Base-by-base conservation (phyloP, 2,329 filamentous ascomycete genomes). In the Diplodia scrobiculata region DNA sequence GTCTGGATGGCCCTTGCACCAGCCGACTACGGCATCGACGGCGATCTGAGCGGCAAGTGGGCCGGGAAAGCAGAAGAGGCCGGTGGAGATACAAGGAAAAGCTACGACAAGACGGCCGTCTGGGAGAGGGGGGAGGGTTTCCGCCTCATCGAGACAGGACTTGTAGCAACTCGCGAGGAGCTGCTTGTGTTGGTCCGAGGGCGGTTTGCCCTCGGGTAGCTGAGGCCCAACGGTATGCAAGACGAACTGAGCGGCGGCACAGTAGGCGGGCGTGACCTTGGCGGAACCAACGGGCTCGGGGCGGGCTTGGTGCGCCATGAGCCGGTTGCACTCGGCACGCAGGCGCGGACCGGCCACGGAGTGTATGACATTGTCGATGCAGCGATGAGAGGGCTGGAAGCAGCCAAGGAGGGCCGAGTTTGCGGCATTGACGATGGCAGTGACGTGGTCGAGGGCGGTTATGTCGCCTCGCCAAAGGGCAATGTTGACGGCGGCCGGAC, bases 341-440 rank as follows among this genome's bases (percentile, higher is more conserved):
- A 78, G 65, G 13, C 72, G 68, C 2, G 76, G 76, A 0, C 74
- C 75, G 0, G 76, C 74, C 21, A 67, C 68, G 0, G 72, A 69
- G 65, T 78, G 75, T 50, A 78, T 78, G 0, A 73, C 71, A 58
- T 77, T 77, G 67, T 78, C 76, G 59, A 78, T 78, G 60, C 76
- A 78, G 19, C 68, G 70, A 55, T 77, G 76, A 1, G 63, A 68
- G 0, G 75, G 74, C 62, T 73, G 71, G 65, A 78, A 78, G 67
- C 76, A 78, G 0, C 76, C 77, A 1, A 78, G 71, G 66, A 77
- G 70, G 11, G 71, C 71, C 3, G 72, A 70, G 63, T 77, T 78
- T 14, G 75, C 76, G 10, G 76, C 76, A 55, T 78, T 78, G 11
- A 73, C 73, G 60, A 78, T 76, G 7, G 75, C 75, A 0, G 74